Percentiles rank a stretch among this genome's conserved stretches.
Evolutionary conservation across 352 stramenopile genomes (phyloP).

Genomic region (Phytophthora fragariae): DNA sequence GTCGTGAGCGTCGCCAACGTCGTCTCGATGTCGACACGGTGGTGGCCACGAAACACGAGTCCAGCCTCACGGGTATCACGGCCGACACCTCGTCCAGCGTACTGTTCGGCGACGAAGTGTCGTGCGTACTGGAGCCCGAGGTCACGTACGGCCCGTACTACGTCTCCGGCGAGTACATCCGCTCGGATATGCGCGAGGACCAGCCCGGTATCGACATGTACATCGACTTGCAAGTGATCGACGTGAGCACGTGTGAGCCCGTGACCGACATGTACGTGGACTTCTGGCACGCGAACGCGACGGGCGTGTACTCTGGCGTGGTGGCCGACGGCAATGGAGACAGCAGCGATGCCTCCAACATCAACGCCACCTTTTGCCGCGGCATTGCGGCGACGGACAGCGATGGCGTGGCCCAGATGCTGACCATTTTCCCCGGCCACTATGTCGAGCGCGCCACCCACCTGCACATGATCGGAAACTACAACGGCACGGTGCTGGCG

Average conservation of each 20-base stretch:
- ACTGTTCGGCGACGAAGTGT: constrained; percentile 29
- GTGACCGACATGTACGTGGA: constrained; percentile 38
- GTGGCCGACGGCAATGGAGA: constrained; percentile 37
- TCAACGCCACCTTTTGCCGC: constrained; percentile 37
- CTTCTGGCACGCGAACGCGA: constrained; percentile 43
- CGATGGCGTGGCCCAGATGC: constrained; percentile 31
- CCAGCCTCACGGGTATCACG: constrained; percentile 26
- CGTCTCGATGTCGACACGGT: constrained; percentile 32
- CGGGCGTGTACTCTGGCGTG: constrained; percentile 40
- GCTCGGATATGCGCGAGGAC: constrained; percentile 32
- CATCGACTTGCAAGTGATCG: constrained; percentile 37
- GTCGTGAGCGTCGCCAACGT: constrained; percentile 26
- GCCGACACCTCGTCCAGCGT: constrained; percentile 22
- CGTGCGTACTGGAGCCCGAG: constrained; percentile 32
- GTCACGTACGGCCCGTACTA: constrained; percentile 44
- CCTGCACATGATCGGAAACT: constrained; percentile 38
- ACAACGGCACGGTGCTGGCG: constrained; percentile 25
- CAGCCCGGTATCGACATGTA: constrained; percentile 33
- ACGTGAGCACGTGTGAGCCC: constrained; percentile 35
- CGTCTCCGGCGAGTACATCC: constrained; percentile 33
- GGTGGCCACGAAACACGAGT: constrained; percentile 30
- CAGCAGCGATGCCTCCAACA: constrained; percentile 36
- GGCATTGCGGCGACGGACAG: constrained; percentile 33
- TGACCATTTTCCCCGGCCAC: constrained; percentile 36
- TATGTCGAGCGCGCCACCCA: constrained; percentile 38